Conservation (phyloP, 2,329 filamentous ascomycete genomes). For the Diaporthe nobilis region DNA sequence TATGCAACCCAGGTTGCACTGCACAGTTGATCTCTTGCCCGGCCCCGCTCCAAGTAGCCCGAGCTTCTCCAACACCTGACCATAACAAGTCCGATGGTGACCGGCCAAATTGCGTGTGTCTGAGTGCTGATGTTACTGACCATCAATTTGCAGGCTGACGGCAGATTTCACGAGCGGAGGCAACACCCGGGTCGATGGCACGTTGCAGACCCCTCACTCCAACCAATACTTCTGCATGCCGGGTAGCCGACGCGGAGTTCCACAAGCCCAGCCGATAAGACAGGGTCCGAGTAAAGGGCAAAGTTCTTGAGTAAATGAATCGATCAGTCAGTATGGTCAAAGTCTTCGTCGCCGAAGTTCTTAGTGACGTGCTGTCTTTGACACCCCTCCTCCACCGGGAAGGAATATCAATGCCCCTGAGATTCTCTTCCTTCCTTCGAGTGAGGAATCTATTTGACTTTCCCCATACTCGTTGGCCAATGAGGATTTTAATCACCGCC, state of each 20-base stretch:
- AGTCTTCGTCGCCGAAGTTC: too few relatives aligned
- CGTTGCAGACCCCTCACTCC: conserved; percentile 16
- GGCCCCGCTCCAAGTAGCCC: not conserved
- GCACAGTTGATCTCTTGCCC: conserved; percentile 1
- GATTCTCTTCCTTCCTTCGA: not conserved
- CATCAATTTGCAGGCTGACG: conserved; percentile 1
- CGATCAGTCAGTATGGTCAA: not conserved
- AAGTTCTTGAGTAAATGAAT: not conserved
- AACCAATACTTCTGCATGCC: not conserved
- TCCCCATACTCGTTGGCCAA: not conserved
- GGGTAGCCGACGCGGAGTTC: not conserved
- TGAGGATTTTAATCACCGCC: not conserved
- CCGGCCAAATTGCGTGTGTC: not conserved
- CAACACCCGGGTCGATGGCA: conserved; percentile 1
- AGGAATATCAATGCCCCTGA: not conserved
- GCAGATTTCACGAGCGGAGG: not conserved
- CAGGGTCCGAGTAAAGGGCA: not conserved
- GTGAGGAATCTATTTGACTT: not conserved
- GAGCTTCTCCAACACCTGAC: conserved; percentile 4
- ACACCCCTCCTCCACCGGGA: not conserved
- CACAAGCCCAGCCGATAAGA: not conserved
- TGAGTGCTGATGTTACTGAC: not conserved
- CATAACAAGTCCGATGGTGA: not conserved
- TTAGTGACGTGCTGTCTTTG: not conserved
- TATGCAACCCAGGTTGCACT: conserved; percentile 27